Base-by-base conservation (phyloP, 208 protist genomes). In the Wallacemonas rigidus region DNA sequence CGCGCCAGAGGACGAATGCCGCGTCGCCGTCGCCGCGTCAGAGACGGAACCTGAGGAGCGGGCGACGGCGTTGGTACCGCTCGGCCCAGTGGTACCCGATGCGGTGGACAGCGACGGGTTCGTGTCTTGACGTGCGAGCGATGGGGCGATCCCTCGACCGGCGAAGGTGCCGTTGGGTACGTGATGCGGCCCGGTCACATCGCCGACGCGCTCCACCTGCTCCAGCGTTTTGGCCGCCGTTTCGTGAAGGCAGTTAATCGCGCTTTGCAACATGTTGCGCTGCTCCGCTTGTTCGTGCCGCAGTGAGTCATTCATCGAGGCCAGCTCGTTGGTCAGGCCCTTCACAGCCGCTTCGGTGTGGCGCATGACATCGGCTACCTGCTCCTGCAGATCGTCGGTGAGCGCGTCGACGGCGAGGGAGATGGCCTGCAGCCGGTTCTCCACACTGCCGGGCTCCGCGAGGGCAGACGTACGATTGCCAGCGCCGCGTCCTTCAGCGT, bases 371-470 rank as follows among this genome's bases (percentile, higher is more conserved):
- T 71, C 44, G 38, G 39, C 61, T 11, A 76, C n/a, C 67, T 81
- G 71, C 44, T 71, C 69, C 38, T 68, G 65, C 57, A 76, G 41
- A 44, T 61, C 67, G 17, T 71, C 71, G 3, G 65, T 56, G 55
- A 76, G 69, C 17, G 63, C 40, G n/a, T 71, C 72, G 50, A 76
- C 64, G 17, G 69, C 65, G 60, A 50, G 50, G 17, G 69, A 41
- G 5, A 81, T 41, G 26, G 36, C 26, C 11, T 67, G n/a, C 8
- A 71, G 15, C 26, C 61, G 62, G 61, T 51, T 40, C 39, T 75
- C 58, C 41, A 69, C 60, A 3, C 41, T 36, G 36, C 43, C 60
- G 4, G 60, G 39, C 11, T 69, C 41, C 6, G 45, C 61, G 35
- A 51, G 2, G 26, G 15, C 40, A 26, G 26, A 26, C 26, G 26